Conservation (phyloP, 2,329 filamentous ascomycete species). For the Capronia americana region DNA sequence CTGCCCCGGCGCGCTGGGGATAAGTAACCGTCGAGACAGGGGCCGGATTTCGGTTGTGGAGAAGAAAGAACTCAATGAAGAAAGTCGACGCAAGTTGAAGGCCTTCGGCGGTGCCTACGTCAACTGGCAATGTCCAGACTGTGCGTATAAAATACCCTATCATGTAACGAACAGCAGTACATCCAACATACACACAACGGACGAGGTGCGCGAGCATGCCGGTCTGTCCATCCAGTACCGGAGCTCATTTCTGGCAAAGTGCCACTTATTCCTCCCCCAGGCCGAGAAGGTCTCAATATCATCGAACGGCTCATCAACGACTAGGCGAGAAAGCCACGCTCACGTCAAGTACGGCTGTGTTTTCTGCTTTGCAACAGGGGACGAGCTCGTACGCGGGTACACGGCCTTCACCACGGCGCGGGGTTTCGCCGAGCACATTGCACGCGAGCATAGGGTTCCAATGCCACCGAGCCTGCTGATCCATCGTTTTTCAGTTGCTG, state of each 20-base stretch:
- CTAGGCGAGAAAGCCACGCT: slow-evolving; percentile 3
- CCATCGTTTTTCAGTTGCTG: slow-evolving; percentile 35
- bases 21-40: slow-evolving; percentile 38
- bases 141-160: slow-evolving; percentile 37
- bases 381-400: slow-evolving; percentile 27
- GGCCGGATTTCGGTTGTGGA: slow-evolving; percentile 35
- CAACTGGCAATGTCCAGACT: slow-evolving; percentile 40
- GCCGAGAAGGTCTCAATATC: slow-evolving; percentile 17
- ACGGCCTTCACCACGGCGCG: slow-evolving; percentile 31
- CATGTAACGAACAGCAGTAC: slow-evolving; percentile 35
- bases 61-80: slow-evolving; percentile 31
- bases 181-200: slow-evolving; percentile 36
- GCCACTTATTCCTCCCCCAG: slow-evolving; percentile 35
- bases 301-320: neutral
- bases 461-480: slow-evolving; percentile 33
- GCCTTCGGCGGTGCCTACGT: slow-evolving; percentile 37
- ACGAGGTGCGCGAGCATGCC: slow-evolving; percentile 36
- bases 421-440: slow-evolving; percentile 37
- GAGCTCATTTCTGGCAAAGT: slow-evolving; percentile 36
- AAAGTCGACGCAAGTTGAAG: slow-evolving; percentile 31
- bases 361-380: slow-evolving; percentile 37
- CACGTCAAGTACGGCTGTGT: slow-evolving; percentile 37
- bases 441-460: slow-evolving; percentile 24
- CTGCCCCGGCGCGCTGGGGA: slow-evolving; percentile 39
- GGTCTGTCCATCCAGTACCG: slow-evolving; percentile 35